Evolutionary conservation across 2,329 filamentous ascomycete genomes (phyloP).

Genomic region (Neonectria sp.): DNA sequence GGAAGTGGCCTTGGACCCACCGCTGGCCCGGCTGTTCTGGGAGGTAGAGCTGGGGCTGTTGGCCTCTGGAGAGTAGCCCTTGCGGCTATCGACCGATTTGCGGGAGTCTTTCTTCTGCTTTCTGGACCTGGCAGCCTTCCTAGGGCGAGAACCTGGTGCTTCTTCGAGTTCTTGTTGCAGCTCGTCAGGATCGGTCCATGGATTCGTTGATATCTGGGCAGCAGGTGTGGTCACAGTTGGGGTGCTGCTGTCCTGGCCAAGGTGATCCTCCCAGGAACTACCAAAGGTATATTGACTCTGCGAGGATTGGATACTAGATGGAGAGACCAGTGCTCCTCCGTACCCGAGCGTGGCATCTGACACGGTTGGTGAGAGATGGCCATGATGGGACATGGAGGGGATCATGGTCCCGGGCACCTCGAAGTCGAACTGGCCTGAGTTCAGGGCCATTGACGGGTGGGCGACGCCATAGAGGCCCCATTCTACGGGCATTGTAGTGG

Average conservation of each 20-base stretch:
- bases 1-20: slow-evolving; percentile 41
- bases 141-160: slow-evolving; percentile 31
- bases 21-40: slow-evolving; percentile 44
- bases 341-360: slow-evolving; percentile 39
- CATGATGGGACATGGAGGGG: slow-evolving; percentile 36
- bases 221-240: slow-evolving; percentile 46
- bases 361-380: slow-evolving; percentile 36
- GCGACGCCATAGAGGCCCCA: slow-evolving; percentile 42
- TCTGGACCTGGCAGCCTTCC: slow-evolving; percentile 38
- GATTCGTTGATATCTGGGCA: slow-evolving; percentile 39
- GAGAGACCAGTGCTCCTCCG: slow-evolving; percentile 41
- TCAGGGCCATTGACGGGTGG: slow-evolving; percentile 35
- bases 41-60: slow-evolving; percentile 44
- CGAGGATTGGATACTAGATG: slow-evolving; percentile 43
- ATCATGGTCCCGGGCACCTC: slow-evolving; percentile 41
- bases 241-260: slow-evolving; percentile 41
- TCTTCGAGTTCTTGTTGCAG: slow-evolving; percentile 24
- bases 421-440: slow-evolving; percentile 42
- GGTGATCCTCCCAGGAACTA: slow-evolving; percentile 42
- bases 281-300: slow-evolving; percentile 36
- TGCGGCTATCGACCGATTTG: slow-evolving; percentile 34
- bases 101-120: slow-evolving; percentile 39
- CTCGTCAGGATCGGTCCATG: slow-evolving; percentile 46
- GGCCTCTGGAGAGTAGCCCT: slow-evolving; percentile 37
- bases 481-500: slow-evolving; percentile 39